Conservation (phyloP, 192 early-diverging fungal species). For the Gigaspora rosea region DNA sequence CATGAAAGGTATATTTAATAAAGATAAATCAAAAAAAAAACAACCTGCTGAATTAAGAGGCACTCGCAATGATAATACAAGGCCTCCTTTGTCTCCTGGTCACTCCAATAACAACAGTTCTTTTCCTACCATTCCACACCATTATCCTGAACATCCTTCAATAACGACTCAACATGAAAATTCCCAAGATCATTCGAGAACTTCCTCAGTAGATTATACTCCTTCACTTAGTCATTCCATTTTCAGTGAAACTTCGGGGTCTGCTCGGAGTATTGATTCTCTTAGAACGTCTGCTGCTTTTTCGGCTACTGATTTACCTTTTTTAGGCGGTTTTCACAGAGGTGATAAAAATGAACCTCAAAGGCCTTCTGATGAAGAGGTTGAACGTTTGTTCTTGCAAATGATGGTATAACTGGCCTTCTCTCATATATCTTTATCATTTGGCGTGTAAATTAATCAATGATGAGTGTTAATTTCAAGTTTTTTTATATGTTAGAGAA, state of each 20-base stretch:
- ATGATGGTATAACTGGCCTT: no score
- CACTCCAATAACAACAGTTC: neutral
- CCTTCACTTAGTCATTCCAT: neutral
- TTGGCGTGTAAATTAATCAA: no score
- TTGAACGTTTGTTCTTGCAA: conserved; percentile 54
- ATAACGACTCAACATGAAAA: no score
- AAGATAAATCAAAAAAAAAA: neutral
- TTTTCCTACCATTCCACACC: neutral
- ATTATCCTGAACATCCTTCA: neutral
- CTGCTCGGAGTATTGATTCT: neutral
- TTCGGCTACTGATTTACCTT: conserved; percentile 8
- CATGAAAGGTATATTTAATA: neutral
- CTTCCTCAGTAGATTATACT: neutral
- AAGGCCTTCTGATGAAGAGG: conserved; percentile 48
- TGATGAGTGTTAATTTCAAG: no score
- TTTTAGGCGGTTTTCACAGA: neutral
- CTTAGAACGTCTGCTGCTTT: neutral
- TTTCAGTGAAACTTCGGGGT: neutral
- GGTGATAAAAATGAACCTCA: neutral
- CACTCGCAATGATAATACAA: neutral
- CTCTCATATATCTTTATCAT: no score
- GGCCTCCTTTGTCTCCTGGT: neutral
- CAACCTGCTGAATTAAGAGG: neutral
- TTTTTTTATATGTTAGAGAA: no score
- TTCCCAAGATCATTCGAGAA: neutral